Evolutionary conservation across 805 yeast genomes (phyloP).

Genomic region (Debaryomyces prosopidis): DNA sequence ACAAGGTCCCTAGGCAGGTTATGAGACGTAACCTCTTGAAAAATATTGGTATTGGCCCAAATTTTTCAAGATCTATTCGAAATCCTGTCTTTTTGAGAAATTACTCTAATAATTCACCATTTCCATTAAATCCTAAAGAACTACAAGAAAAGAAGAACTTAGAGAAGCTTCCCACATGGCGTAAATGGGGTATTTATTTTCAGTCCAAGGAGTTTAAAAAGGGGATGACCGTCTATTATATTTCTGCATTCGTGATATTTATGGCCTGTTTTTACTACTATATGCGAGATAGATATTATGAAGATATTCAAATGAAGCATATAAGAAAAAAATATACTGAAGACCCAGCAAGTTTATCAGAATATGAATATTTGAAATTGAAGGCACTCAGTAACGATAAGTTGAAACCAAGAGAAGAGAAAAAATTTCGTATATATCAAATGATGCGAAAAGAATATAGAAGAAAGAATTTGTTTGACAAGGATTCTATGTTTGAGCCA

Average conservation of each 20-base stretch:
- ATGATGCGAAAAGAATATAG: conserved; percentile 50
- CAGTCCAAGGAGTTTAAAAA: conserved; percentile 59
- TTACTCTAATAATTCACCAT: conserved; percentile 23
- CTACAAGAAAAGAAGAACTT: conserved; percentile 24
- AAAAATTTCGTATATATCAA: conserved; percentile 59
- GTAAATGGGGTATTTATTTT: conserved; percentile 41
- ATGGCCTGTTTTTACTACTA: conserved; percentile 60
- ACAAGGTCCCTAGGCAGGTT: neutral
- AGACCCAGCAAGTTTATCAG: conserved; percentile 47
- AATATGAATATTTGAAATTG: conserved; percentile 63
- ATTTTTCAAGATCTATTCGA: neutral
- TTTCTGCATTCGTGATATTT: conserved; percentile 59
- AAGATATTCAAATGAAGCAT: conserved; percentile 58
- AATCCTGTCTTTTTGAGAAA: neutral
- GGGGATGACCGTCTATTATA: conserved; percentile 58
- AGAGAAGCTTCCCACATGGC: conserved; percentile 34
- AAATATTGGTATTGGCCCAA: neutral
- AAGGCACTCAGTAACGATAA: conserved; percentile 58
- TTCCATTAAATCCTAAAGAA: conserved; percentile 35
- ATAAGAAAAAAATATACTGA: conserved; percentile 37
- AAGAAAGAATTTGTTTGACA: conserved; percentile 35
- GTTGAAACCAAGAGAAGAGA: conserved; percentile 63
- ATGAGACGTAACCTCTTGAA: neutral
- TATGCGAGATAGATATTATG: conserved; percentile 64
- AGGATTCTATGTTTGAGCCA: conserved; percentile 38